Percentiles rank a stretch among this genome's conserved stretches.
These are phyloP conservation scores for Fraxinus angustifolia DNA, from an alignment of 305 asterid genomes.

Conservation along the genomic window DNA sequence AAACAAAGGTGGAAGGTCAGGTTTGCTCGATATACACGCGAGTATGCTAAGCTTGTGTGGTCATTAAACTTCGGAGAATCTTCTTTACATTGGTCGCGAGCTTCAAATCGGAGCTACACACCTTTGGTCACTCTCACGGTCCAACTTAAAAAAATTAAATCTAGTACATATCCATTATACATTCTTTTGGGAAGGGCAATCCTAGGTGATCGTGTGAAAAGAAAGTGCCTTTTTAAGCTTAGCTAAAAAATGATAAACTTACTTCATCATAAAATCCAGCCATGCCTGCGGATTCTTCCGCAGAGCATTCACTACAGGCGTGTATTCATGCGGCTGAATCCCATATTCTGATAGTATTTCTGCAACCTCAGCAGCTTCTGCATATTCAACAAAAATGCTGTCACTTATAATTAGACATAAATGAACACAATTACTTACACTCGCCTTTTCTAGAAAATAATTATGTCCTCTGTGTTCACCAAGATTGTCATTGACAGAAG, in stretches of 20 bases:
- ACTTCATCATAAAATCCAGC: slow-evolving; percentile 99
- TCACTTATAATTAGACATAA: not conserved
- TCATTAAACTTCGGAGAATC: too few species aligned
- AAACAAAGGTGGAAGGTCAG: not conserved
- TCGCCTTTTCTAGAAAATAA: not conserved
- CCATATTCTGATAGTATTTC: slow-evolving; percentile 81
- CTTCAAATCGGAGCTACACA: not conserved
- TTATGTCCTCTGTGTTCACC: too few species aligned
- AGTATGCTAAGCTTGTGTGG: too few species aligned
- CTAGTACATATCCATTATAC: not conserved
- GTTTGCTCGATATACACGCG: not conserved
- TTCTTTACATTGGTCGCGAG: too few species aligned
- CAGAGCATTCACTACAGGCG: slow-evolving; percentile 77
- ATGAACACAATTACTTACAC: not conserved
- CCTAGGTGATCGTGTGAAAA: not conserved
- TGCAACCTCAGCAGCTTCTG: slow-evolving; percentile 98
- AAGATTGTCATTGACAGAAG: too few species aligned
- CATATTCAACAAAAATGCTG: slow-evolving; percentile 11
- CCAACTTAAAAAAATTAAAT: too few species aligned
- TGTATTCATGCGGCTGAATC: slow-evolving; percentile 64
- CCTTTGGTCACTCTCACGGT: too few species aligned
- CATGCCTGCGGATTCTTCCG: slow-evolving; percentile 89
- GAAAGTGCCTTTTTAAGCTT: not conserved
- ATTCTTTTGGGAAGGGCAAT: not conserved
- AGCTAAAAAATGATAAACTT: slow-evolving; percentile 10